Base-by-base conservation (phyloP, 805 yeast genomes). In the Candida dajiaensis region DNA sequence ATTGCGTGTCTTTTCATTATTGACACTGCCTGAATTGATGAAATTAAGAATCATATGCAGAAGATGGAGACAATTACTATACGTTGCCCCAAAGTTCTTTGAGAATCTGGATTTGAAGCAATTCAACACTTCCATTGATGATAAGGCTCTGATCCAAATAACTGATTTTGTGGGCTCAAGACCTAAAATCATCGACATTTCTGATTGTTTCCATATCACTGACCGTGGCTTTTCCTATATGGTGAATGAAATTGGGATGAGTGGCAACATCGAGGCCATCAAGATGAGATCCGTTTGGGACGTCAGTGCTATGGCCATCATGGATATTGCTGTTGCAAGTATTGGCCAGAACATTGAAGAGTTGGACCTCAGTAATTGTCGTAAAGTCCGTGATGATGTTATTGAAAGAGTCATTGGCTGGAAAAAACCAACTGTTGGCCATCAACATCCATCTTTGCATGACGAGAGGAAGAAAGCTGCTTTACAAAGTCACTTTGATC, bases 251-350 rank as follows among this genome's bases (percentile, higher is more conserved):
- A 73, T 83, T 45, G 89, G 89, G 2, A 79, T 82, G 54, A 60
- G 78, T 36, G 89, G 89, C 3, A 70, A 72, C 28, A 73, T 85
- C 40, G 68, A 70, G 44, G 64, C 65, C 10, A 65, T 85, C 42
- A 73, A 71, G 49, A 82, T 85, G 89, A 72, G 70, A 50, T 78
- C 85, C 15, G 82, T 78, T 41, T 85, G 92, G 92, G 87, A 83
- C 54, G 79, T 85, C 9, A 77, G 83, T 49, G 87, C 89, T 2
- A 81, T 83, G 87, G 85, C 90, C 3, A 82, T 85, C 26, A 83
- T 85, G 89, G 92, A 85, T 60, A 63, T 85, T 38, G 76, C 88
- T 1, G 80, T 77, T 2, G 82, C 83, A 0, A 72, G 77, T 53
- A 80, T 83, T 28, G 89, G 89, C 9, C 68, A 71, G 29, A 64